Conservation (phyloP, 352 stramenopile genomes). For the Globisporangium radiosum region DNA sequence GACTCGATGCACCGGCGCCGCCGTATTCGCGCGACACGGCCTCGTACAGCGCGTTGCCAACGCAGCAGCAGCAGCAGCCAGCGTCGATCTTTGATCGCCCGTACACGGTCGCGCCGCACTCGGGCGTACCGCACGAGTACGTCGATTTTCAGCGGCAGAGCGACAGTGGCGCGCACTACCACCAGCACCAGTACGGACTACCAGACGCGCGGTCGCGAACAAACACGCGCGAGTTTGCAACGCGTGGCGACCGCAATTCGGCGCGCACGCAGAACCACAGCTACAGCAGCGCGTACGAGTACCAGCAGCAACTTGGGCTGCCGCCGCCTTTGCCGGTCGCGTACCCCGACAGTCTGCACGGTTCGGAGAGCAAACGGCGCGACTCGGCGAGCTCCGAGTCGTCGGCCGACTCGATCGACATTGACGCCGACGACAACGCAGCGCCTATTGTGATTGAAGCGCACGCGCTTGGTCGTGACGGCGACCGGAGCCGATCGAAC, state of each 20-base stretch:
- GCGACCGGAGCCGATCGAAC: constrained; percentile 1
- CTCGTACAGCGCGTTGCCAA: constrained; percentile 15
- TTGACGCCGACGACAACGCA: constrained; percentile 30
- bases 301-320: constrained; percentile 13
- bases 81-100: constrained; percentile 66
- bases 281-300: constrained; percentile 6
- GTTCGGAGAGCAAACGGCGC: constrained; percentile 13
- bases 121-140: constrained; percentile 8
- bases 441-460: background rate
- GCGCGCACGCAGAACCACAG: constrained; percentile 12
- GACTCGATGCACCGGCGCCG: constrained; percentile 10
- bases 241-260: constrained; percentile 1
- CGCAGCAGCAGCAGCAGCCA: constrained; percentile 12
- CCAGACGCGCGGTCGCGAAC: constrained; percentile 1
- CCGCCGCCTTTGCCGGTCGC: background rate
- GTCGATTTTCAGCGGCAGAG: constrained; percentile 1
- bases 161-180: constrained; percentile 2
- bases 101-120: constrained; percentile 5
- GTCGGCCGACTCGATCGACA: constrained; percentile 63
- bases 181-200: background rate
- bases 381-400: constrained; percentile 59
- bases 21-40: constrained; percentile 4
- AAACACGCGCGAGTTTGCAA: constrained; percentile 6
- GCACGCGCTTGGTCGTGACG: background rate
- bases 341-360: constrained; percentile 8